A percentile compares a stretch with the other conserved stretches of the same genome.
These are phyloP conservation scores for Ophiognomonia clavigignenti-juglandacearum DNA, from an alignment of 2,329 filamentous ascomycete species.

Conservation along the genomic window DNA sequence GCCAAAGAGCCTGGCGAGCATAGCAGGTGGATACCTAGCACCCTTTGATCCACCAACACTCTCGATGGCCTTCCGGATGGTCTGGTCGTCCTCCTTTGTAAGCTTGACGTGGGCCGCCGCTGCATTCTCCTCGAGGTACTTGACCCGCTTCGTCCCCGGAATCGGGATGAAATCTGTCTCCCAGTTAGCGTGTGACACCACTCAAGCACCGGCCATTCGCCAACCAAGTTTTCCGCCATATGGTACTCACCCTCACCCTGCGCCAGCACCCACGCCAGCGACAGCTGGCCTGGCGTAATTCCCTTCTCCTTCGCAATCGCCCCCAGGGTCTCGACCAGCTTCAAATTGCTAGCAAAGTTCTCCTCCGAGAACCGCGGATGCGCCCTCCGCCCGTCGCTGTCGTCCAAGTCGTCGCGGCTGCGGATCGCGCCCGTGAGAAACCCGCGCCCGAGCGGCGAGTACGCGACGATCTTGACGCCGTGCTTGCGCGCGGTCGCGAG, in stretches of 20 bases:
- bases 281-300: slow-evolving; percentile 44
- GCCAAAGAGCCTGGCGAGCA: slow-evolving; percentile 8
- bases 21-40: slow-evolving; percentile 4
- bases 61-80: slow-evolving; percentile 32
- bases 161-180: slow-evolving; percentile 31
- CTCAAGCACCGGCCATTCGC: background rate
- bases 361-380: slow-evolving; percentile 39
- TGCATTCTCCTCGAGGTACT: slow-evolving; percentile 18
- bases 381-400: slow-evolving; percentile 32
- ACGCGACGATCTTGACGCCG: slow-evolving; percentile 48
- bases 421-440: slow-evolving; percentile 44
- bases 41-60: slow-evolving; percentile 17
- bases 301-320: slow-evolving; percentile 27
- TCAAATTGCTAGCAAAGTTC: slow-evolving; percentile 46
- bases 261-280: slow-evolving; percentile 48
- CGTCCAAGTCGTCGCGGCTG: slow-evolving; percentile 36
- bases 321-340: slow-evolving; percentile 23
- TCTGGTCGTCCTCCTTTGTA: slow-evolving; percentile 29
- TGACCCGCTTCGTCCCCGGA: slow-evolving; percentile 29
- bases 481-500: slow-evolving; percentile 48
- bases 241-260: slow-evolving; percentile 31
- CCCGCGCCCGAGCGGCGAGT: slow-evolving; percentile 52
- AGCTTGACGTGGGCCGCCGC: slow-evolving; percentile 27
- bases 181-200: background rate
- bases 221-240: background rate